Evolutionary conservation across 176 grass and related monocot species (phyloP).

Genomic region (Tillandsia fasciculata): DNA sequence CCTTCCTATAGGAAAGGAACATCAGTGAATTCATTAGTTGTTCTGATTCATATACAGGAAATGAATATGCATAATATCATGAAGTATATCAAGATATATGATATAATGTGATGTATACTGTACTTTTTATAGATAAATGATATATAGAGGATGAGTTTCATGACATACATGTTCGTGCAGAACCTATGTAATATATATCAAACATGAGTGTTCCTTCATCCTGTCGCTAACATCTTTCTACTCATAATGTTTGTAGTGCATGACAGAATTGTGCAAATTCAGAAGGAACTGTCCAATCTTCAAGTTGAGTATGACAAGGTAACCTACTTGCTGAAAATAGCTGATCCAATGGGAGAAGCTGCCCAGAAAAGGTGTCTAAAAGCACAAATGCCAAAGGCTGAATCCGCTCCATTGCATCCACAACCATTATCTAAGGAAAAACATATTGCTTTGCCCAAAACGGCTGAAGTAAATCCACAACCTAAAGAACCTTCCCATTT

Average conservation of each 20-base stretch:
- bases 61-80: no score
- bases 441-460: conserved; percentile 17
- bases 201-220: neutral
- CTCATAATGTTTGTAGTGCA: conserved; percentile 37
- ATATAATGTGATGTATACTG: no score
- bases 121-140: no score
- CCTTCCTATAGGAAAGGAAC: no score
- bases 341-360: conserved; percentile 88
- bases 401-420: conserved; percentile 14
- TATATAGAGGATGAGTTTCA: no score
- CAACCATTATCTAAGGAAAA: conserved; percentile 29
- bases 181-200: neutral
- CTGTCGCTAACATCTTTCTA: neutral
- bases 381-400: conserved; percentile 24
- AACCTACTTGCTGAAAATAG: conserved; percentile 85
- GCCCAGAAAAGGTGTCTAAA: conserved; percentile 57
- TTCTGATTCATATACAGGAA: no score
- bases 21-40: no score
- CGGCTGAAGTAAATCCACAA: conserved; percentile 10
- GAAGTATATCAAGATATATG: no score
- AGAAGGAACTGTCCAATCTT: conserved; percentile 72
- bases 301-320: conserved; percentile 64
- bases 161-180: no score
- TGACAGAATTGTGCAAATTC: conserved; percentile 49
- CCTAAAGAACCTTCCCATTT: conserved; percentile 29